Evolutionary conservation across 345 rosid species (phyloP), one percentile per base, ranked within the genome.

Genomic region (Eucalyptus cloeziana): DNA sequence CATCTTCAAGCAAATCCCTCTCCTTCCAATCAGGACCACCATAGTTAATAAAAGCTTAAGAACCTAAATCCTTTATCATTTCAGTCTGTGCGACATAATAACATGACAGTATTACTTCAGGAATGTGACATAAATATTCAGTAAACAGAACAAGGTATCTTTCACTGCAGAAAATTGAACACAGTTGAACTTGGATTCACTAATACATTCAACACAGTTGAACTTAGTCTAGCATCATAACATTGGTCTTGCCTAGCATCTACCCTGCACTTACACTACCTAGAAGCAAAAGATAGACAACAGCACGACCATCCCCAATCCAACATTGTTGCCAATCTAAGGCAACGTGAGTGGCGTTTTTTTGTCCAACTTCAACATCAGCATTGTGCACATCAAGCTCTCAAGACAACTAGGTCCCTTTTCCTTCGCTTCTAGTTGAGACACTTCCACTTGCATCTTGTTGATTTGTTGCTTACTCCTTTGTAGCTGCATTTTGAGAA

Each of bases 251-350:
- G 27, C 62, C 30, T 9, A 24, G 13, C 6, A 56, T 56, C 13
- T 56, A 56, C 62, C 30, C 62, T 0, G 3, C 27, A 0, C 13
- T 56, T 10, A 56, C 13, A 10, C 30, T 56, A 56, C 30, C 13
- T 1, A 9, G 30, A 56, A 56, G 62, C 62, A 56, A 56, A 4
- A 56, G 62, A 56, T 2, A 56, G 13, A 24, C 62, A 56, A 24
- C 30, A 60, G 1, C 16, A 5, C 4, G 2, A 58, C 64, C 30
- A 25, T 1, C 51, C 51, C 51, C 51, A 49, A 10, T 58, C 64
- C 30, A 58, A 58, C 31, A 5, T 25, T 60, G 31, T 60, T 27
- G 67, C 8, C 67, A 27, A 27, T 60, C 31, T 11, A 60, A 60
- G 17, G 51, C 6, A 49, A 49, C 3, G 6, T 14, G 0, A 5